Conservation (phyloP, 305 asterid genomes). For the Salvia sclarea region DNA sequence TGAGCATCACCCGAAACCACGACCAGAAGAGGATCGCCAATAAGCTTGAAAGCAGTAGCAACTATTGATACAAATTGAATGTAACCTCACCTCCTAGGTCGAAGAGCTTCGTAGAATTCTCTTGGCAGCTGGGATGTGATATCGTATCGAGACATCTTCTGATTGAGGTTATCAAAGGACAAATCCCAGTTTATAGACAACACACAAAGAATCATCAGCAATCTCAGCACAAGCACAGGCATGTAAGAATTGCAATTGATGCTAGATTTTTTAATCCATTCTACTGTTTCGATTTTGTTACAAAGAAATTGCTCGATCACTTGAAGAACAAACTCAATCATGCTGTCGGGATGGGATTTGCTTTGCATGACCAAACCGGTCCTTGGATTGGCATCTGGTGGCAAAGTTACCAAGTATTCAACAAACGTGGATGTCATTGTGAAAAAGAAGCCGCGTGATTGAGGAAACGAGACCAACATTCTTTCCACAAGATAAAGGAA, state of each 20-base stretch:
- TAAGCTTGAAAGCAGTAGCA: constrained; percentile 49
- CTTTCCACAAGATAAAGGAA: constrained; percentile 66
- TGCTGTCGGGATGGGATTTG: not conserved
- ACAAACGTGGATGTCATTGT: constrained; percentile 52
- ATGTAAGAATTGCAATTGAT: constrained; percentile 28
- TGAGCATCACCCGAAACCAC: constrained; percentile 26
- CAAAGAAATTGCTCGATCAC: constrained; percentile 34
- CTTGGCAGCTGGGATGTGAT: constrained; percentile 40
- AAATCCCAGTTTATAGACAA: constrained; percentile 46
- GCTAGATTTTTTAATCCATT: constrained; percentile 45
- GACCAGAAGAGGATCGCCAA: constrained; percentile 54
- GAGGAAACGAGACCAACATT: constrained; percentile 48
- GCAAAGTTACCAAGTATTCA: constrained; percentile 46
- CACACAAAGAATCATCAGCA: constrained; percentile 47
- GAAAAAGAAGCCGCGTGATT: constrained; percentile 37
- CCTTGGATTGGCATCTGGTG: constrained; percentile 31
- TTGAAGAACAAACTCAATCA: constrained; percentile 24
- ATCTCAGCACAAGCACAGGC: constrained; percentile 46
- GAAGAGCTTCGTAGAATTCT: constrained; percentile 37
- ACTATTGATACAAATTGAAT: constrained; percentile 20
- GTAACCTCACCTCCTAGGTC: constrained; percentile 6
- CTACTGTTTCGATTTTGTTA: not conserved
- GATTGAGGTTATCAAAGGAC: constrained; percentile 17
- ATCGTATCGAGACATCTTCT: constrained; percentile 18
- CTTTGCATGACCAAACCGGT: constrained; percentile 21